These are phyloP conservation scores for Nannizzia gypsea DNA, from an alignment of 2,329 filamentous ascomycete genomes.

Conservation along the genomic window DNA sequence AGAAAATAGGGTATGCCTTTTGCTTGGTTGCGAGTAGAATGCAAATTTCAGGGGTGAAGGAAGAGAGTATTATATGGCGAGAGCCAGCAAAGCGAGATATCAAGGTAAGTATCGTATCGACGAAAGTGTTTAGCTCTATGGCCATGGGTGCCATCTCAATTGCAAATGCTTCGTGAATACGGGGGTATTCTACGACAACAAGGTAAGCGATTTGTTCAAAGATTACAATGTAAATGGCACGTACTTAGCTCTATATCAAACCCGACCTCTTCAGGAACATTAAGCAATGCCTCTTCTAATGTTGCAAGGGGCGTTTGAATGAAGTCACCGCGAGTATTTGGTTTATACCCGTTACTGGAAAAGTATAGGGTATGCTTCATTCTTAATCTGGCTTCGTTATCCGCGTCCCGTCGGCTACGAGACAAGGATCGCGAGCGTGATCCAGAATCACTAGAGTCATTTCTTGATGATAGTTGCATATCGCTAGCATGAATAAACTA, in stretches of 20 bases:
- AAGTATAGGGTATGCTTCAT: conserved; percentile 33
- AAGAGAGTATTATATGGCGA: conserved; percentile 25
- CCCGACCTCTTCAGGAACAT: conserved; percentile 26
- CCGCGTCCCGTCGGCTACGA: conserved; percentile 6
- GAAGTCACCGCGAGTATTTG: conserved; percentile 29
- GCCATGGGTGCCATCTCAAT: conserved; percentile 25
- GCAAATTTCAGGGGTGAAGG: conserved; percentile 22
- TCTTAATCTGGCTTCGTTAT: conserved; percentile 16
- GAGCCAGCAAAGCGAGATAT: conserved; percentile 18
- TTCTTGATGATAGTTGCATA: conserved; percentile 10
- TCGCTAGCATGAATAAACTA: conserved; percentile 24
- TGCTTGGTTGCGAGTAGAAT: conserved; percentile 20
- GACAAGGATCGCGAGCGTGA: conserved; percentile 19
- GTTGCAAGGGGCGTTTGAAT: conserved; percentile 31
- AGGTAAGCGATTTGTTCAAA: neutral
- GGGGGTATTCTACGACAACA: conserved; percentile 28
- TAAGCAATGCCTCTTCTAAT: conserved; percentile 27
- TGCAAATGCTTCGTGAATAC: conserved; percentile 28
- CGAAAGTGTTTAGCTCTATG: conserved; percentile 31
- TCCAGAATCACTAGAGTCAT: neutral
- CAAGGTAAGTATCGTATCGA: conserved; percentile 27
- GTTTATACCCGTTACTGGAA: conserved; percentile 29
- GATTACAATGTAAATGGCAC: conserved; percentile 8
- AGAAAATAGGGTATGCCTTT: conserved; percentile 18
- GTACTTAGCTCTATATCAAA: conserved; percentile 34